Evolutionary conservation across 2,329 filamentous ascomycete genomes (phyloP).

Genomic region (Penicillium oxalicum): DNA sequence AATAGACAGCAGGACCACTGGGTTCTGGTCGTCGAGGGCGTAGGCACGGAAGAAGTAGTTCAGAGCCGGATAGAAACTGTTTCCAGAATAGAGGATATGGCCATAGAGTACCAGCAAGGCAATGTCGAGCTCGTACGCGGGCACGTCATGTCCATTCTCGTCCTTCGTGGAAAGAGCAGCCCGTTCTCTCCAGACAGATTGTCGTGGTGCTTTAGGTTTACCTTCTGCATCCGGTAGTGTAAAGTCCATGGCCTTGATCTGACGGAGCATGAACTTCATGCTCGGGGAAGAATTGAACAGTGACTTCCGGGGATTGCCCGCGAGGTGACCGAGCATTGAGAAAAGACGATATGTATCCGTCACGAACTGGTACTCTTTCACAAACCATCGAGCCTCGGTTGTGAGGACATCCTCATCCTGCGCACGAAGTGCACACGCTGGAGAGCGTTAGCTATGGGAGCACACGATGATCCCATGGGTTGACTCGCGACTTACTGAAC

Average conservation of each 20-base stretch:
- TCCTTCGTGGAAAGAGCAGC: conserved; percentile 36
- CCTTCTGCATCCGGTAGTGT: conserved; percentile 47
- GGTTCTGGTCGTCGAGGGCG: conserved; percentile 66
- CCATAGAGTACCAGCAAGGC: conserved; percentile 83
- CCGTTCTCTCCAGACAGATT: conserved; percentile 40
- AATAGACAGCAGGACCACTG: conserved; percentile 73
- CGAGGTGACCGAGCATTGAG: conserved; percentile 68
- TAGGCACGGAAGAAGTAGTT: conserved; percentile 80
- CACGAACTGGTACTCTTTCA: conserved; percentile 72
- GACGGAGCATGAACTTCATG: conserved; percentile 85
- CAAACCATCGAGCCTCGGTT: conserved; percentile 72
- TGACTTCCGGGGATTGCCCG: conserved; percentile 55
- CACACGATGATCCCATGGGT: background rate
- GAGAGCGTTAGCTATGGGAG: conserved; percentile 7
- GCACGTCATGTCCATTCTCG: conserved; percentile 31
- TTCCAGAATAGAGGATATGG: conserved; percentile 78
- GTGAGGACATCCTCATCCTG: conserved; percentile 72
- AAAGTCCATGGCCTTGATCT: conserved; percentile 84
- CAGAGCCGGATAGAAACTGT: conserved; percentile 74
- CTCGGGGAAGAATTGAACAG: conserved; percentile 73
- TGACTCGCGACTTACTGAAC: conserved; percentile 51
- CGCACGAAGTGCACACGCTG: conserved; percentile 73
- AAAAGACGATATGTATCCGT: conserved; percentile 82
- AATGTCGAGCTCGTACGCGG: conserved; percentile 58
- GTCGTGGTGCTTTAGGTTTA: conserved; percentile 29